phyloP scores from a whole-genome alignment of 208 protist species.

The Leishmania turanica region DNA sequence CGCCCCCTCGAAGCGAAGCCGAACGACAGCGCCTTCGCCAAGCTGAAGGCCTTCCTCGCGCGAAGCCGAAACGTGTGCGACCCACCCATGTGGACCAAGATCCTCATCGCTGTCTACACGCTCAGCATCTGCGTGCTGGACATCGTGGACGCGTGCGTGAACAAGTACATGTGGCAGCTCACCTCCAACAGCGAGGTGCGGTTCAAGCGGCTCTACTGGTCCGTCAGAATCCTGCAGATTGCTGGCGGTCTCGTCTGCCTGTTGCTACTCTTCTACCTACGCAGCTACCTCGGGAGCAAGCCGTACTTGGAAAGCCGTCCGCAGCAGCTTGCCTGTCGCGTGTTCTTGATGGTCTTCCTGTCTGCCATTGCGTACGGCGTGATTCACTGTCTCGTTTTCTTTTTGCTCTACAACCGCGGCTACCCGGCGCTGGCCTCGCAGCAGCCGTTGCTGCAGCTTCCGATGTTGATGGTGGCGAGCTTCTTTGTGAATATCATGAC shows the following conservation, averaged over 20 bases:
- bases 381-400: constrained; percentile 51
- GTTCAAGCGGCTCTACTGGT: constrained; percentile 31
- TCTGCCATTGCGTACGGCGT: constrained; percentile 55
- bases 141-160: constrained; percentile 40
- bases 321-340: constrained; percentile 86
- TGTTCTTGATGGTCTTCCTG: constrained; percentile 74
- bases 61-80: constrained; percentile 69
- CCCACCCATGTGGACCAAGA: constrained; percentile 81
- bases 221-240: constrained; percentile 44
- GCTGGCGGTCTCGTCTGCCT: constrained; percentile 58
- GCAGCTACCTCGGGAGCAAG: constrained; percentile 70
- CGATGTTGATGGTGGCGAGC: constrained; percentile 64
- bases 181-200: constrained; percentile 10
- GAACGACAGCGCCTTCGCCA: neutral
- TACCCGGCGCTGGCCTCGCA: constrained; percentile 31
- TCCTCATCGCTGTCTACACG: constrained; percentile 45
- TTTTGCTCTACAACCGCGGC: constrained; percentile 44
- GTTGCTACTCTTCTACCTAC: constrained; percentile 59
- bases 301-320: constrained; percentile 84
- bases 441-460: constrained; percentile 71
- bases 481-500: constrained; percentile 88
- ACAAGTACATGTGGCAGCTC: constrained; percentile 22
- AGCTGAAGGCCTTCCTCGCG: constrained; percentile 28
- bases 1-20: neutral
- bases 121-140: constrained; percentile 56